These are phyloP conservation scores for Cercospora janseana DNA, from an alignment of 2,329 filamentous ascomycete genomes.

Conservation along the genomic window DNA sequence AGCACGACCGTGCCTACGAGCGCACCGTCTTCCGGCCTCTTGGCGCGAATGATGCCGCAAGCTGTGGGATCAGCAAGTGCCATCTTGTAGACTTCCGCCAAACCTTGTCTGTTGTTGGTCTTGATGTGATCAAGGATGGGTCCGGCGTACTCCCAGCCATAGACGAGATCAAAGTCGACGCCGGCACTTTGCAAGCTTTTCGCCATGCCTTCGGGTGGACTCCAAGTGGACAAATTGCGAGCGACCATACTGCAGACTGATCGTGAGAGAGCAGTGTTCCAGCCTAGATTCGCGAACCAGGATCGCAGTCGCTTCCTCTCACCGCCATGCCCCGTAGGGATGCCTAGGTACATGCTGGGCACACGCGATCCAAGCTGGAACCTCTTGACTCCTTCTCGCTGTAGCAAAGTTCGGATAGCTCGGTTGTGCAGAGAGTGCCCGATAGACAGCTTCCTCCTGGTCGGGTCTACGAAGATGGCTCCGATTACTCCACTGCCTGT, in stretches of 20 bases:
- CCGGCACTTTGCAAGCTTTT: slow-evolving; percentile 70
- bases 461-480: slow-evolving; percentile 84
- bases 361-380: slow-evolving; percentile 79
- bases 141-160: slow-evolving; percentile 73
- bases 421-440: slow-evolving; percentile 85
- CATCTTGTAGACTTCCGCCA: slow-evolving; percentile 74
- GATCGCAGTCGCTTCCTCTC: slow-evolving; percentile 62
- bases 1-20: slow-evolving; percentile 77
- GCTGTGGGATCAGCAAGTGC: slow-evolving; percentile 69
- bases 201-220: slow-evolving; percentile 71
- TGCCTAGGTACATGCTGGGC: slow-evolving; percentile 81
- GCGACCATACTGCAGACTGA: slow-evolving; percentile 71
- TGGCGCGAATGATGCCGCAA: slow-evolving; percentile 81
- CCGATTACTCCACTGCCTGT: slow-evolving; percentile 73
- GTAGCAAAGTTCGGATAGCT: slow-evolving; percentile 71
- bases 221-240: slow-evolving; percentile 69
- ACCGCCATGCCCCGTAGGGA: slow-evolving; percentile 65
- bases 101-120: slow-evolving; percentile 70
- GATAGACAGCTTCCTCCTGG: slow-evolving; percentile 82
- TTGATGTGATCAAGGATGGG: slow-evolving; percentile 72
- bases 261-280: slow-evolving; percentile 68
- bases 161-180: slow-evolving; percentile 78
- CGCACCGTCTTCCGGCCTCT: slow-evolving; percentile 63
- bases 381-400: slow-evolving; percentile 69
- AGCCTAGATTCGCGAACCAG: slow-evolving; percentile 89